Evolutionary conservation across 805 yeast genomes (phyloP).

Genomic region (Kregervanrija pseudodelftensis): DNA sequence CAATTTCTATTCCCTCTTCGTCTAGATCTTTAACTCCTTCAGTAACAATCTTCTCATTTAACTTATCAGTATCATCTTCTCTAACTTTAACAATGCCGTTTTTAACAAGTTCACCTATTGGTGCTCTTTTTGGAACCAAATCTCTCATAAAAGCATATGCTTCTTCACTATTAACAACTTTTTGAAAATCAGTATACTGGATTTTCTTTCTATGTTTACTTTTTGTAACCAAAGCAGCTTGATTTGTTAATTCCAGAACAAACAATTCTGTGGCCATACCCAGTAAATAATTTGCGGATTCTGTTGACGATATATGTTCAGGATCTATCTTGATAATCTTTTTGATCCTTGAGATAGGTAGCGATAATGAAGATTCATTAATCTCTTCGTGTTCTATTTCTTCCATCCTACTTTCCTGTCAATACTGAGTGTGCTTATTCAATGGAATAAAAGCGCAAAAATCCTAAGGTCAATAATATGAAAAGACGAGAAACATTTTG

Average conservation of each 20-base stretch:
- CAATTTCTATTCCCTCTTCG: constrained; percentile 3
- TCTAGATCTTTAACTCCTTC: background rate
- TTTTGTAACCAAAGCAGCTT: constrained; percentile 59
- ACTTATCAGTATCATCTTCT: constrained; percentile 6
- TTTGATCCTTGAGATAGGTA: constrained; percentile 66
- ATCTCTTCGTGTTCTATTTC: background rate
- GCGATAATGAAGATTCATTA: constrained; percentile 16
- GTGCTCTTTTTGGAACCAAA: constrained; percentile 57
- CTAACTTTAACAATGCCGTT: constrained; percentile 31
- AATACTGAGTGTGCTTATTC: too few species aligned
- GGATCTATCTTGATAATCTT: constrained; percentile 71
- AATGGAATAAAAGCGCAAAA: too few species aligned
- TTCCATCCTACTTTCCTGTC: too few species aligned
- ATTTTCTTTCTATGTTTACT: constrained; percentile 61
- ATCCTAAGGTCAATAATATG: too few species aligned
- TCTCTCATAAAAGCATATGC: constrained; percentile 57
- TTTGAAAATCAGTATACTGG: constrained; percentile 63
- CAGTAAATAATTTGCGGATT: constrained; percentile 64
- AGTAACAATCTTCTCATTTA: constrained; percentile 1
- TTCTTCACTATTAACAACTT: constrained; percentile 53
- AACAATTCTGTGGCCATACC: constrained; percentile 77
- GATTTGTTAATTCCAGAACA: constrained; percentile 61
- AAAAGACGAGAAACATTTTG: too few species aligned
- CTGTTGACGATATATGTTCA: constrained; percentile 59
- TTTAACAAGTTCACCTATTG: constrained; percentile 41